These are phyloP conservation scores for Dryas alaskensis DNA, from an alignment of 306 rosid species.

Conservation along the genomic window DNA sequence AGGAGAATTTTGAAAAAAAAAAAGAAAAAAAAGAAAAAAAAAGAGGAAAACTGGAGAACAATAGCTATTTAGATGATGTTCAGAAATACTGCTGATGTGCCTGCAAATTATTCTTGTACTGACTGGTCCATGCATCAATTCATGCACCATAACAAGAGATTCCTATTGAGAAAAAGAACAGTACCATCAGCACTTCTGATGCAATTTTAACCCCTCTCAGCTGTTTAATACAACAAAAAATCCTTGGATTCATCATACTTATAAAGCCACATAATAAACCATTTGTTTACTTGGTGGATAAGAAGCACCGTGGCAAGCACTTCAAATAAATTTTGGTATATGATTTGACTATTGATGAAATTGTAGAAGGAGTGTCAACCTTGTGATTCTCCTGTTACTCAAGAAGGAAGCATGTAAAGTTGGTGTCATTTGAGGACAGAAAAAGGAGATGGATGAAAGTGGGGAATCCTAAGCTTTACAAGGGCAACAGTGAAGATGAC, in stretches of 20 bases:
- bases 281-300: conserved; percentile 35
- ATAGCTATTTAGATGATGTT: neutral
- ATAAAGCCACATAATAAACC: conserved; percentile 3
- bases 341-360: conserved; percentile 46
- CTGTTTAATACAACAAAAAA: neutral
- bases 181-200: neutral
- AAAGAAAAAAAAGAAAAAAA: neutral
- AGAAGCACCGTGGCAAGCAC: conserved; percentile 57
- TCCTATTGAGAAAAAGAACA: neutral
- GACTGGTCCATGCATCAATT: conserved; percentile 17
- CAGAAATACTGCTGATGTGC: neutral
- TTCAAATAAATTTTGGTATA: conserved; percentile 35
- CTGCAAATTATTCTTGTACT: neutral
- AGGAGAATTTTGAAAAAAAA: neutral
- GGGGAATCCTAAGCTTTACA: conserved; percentile 81
- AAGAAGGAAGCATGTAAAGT: conserved; percentile 40
- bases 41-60: neutral
- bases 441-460: conserved; percentile 43
- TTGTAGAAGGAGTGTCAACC: conserved; percentile 42
- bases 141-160: conserved; percentile 10
- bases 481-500: conserved; percentile 64
- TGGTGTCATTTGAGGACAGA: conserved; percentile 27
- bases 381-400: conserved; percentile 43
- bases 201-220: neutral
- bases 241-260: conserved; percentile 19